A percentile compares a stretch with the other conserved stretches of the same genome.
These are phyloP conservation scores for Hypoxylon sp. DNA, from an alignment of 2,329 filamentous ascomycete species.

Conservation along the genomic window DNA sequence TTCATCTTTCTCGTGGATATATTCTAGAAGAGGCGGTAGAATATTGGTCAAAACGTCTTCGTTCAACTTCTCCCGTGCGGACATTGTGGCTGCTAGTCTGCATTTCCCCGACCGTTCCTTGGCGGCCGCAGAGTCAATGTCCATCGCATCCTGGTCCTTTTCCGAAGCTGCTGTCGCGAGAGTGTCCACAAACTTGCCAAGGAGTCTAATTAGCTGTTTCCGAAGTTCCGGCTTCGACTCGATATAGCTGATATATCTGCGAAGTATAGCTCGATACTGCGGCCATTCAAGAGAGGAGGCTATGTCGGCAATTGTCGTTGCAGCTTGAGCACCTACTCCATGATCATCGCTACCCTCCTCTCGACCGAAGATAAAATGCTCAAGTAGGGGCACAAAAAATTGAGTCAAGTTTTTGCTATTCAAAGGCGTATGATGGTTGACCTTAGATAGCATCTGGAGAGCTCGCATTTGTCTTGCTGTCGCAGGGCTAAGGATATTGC, in stretches of 20 bases:
- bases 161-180: slow-evolving; percentile 68
- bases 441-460: slow-evolving; percentile 79
- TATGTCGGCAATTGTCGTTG: slow-evolving; percentile 81
- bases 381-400: slow-evolving; percentile 90
- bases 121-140: slow-evolving; percentile 55
- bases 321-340: slow-evolving; percentile 87
- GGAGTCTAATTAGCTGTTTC: slow-evolving; percentile 85
- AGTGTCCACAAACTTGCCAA: slow-evolving; percentile 85
- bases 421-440: slow-evolving; percentile 74
- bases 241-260: slow-evolving; percentile 86
- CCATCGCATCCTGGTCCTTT: slow-evolving; percentile 58
- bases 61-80: slow-evolving; percentile 74
- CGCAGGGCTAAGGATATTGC: slow-evolving; percentile 90
- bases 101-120: slow-evolving; percentile 48
- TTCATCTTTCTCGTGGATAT: slow-evolving; percentile 95
- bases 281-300: slow-evolving; percentile 87
- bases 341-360: slow-evolving; percentile 81
- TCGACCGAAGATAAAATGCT: slow-evolving; percentile 92
- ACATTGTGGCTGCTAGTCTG: slow-evolving; percentile 74
- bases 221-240: slow-evolving; percentile 83
- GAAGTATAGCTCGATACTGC: slow-evolving; percentile 87
- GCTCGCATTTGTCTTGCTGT: slow-evolving; percentile 88
- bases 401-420: slow-evolving; percentile 83
- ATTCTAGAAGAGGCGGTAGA: slow-evolving; percentile 82
- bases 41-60: slow-evolving; percentile 81